These are phyloP conservation scores for Aechmea fasciata DNA, from an alignment of 176 grass and related monocot genomes.

Conservation along the genomic window DNA sequence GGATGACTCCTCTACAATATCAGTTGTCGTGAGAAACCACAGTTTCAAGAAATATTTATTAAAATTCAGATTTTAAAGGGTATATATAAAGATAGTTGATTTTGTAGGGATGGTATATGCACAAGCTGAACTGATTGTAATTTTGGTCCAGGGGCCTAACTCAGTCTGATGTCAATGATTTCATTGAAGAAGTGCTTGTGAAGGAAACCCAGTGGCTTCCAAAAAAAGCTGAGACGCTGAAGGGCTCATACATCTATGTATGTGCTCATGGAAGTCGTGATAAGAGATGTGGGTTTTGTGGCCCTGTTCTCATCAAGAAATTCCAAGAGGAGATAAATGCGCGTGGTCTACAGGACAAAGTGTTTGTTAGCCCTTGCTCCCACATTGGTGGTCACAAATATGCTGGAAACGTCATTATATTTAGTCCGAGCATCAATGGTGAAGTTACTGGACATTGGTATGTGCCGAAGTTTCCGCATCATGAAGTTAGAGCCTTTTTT, in stretches of 20 bases:
- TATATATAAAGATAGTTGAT: not conserved
- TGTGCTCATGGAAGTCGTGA: conserved; percentile 26
- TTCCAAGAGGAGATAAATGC: conserved; percentile 24
- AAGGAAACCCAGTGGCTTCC: conserved; percentile 14
- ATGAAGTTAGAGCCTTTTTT: not conserved
- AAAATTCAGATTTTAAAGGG: too few species aligned
- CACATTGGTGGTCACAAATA: conserved; percentile 28
- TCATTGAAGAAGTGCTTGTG: conserved; percentile 26
- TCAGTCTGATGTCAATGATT: conserved; percentile 18
- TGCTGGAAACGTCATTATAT: conserved; percentile 28
- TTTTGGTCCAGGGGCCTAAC: conserved; percentile 9
- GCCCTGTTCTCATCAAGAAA: conserved; percentile 15
- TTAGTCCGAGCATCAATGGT: conserved; percentile 18
- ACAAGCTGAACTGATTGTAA: not conserved
- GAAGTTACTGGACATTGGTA: conserved; percentile 24
- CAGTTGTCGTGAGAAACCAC: too few species aligned
- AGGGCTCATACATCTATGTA: conserved; percentile 18
- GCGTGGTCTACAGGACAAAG: conserved; percentile 9
- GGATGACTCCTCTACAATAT: too few species aligned
- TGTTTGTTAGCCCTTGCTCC: conserved; percentile 22
- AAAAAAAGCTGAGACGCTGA: conserved; percentile 5
- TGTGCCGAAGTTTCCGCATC: not conserved
- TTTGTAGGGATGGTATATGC: not conserved
- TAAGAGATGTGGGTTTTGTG: conserved; percentile 23
- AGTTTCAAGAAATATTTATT: too few species aligned